These are phyloP conservation scores for Calonectria pseudoreteaudii DNA, from an alignment of 2,329 filamentous ascomycete species.

Conservation along the genomic window DNA sequence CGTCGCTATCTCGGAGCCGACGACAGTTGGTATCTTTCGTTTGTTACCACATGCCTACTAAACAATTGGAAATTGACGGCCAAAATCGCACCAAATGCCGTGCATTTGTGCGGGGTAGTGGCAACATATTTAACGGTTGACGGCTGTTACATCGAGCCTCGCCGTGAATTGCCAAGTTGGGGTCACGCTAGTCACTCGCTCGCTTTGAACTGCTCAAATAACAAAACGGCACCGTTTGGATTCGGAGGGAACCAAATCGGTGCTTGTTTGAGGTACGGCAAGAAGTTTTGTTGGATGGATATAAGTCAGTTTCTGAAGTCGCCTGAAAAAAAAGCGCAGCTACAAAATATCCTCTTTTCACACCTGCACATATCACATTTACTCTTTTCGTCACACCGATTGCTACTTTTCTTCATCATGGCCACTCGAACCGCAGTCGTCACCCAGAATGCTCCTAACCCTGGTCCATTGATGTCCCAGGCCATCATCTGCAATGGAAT, in stretches of 20 bases:
- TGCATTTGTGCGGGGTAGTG: background rate
- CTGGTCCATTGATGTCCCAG: conserved; percentile 30
- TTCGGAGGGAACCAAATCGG: background rate
- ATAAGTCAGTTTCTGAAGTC: background rate
- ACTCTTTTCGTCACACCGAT: background rate
- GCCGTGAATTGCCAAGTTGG: background rate
- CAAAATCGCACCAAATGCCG: background rate
- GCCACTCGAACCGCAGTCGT: conserved; percentile 28
- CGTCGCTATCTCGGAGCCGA: too few species aligned
- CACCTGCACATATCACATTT: background rate
- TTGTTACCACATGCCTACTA: too few species aligned
- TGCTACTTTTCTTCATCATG: background rate
- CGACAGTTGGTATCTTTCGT: background rate
- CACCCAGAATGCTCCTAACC: conserved; percentile 24
- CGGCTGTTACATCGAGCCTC: background rate
- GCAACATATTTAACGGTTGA: background rate
- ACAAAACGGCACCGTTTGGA: background rate
- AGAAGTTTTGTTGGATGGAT: background rate
- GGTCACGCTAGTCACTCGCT: background rate
- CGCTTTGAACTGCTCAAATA: background rate
- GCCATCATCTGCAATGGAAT: conserved; percentile 31
- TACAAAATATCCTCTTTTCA: background rate
- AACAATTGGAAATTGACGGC: background rate
- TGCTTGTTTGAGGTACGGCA: background rate
- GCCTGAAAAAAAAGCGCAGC: background rate